Base-by-base conservation (phyloP, 768 basidiomycete species). In the Trametes gibbosa region DNA sequence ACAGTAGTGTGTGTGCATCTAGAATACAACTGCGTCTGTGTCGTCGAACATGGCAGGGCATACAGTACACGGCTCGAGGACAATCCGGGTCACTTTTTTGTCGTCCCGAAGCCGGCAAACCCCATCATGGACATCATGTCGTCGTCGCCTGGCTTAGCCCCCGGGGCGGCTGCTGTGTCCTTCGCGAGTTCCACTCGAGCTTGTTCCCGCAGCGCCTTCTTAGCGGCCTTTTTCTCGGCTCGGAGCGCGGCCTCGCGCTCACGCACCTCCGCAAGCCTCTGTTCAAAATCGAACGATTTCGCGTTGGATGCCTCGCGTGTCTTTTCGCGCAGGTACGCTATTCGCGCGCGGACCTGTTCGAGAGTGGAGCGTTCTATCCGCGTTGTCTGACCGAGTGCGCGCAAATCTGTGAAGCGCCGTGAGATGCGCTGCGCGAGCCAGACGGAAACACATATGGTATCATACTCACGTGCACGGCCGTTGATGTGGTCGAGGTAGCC, bases 401-500 rank as follows among this genome's bases (percentile, higher is more conserved):
- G 87, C 50, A 99, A 79, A 79, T 99, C 97, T 98, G 70, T 35
- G 43, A 1, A 49, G 10, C 5, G 29, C 10, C 29, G 29, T 32
- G 29, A 24, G 27, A 48, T 23, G 50, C 21, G 19, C 21, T 17
- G 25, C 46, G 5, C 45, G 53, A 14, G 14, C 21, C 4, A 29
- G 50, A 56, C 58, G 45, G 29, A 60, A 40, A 27, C 41, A 32
- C n/a, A 4, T 49, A 16, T 37, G 7, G 17, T 57, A 51, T 46
- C 49, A 50, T 9, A 84, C 94, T 68, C 72, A 98, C 96, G 96
- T 53, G 85, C 84, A 78, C 95, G 82, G 59, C 93, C 87, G 74
- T 99, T 99, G 56, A 99, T 84, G 69, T 99, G 97, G 70, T 98
- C 95, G 47, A 99, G 77, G 71, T 98, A 98, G 10, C 86, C 91